A percentile compares a stretch with the other conserved stretches of the same genome.
phyloP scores from a whole-genome alignment of 768 basidiomycete species.

The Cubamyces lactineus region DNA sequence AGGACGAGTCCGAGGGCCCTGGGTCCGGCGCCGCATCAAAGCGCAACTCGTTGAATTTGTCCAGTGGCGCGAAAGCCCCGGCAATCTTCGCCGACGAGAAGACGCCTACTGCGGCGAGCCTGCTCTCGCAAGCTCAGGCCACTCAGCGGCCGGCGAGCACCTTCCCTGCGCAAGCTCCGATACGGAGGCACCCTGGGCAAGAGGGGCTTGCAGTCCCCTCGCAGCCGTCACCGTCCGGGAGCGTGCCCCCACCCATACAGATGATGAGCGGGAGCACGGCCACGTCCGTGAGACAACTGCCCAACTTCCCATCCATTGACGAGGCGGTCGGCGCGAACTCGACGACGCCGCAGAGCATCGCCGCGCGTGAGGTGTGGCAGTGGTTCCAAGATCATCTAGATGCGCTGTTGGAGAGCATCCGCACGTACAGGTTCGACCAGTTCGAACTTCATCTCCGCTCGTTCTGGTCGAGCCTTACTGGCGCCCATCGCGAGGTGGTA shows the following conservation, averaged over 20 bases:
- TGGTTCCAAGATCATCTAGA: slow-evolving; percentile 94
- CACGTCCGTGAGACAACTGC: slow-evolving; percentile 72
- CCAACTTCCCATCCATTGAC: slow-evolving; percentile 84
- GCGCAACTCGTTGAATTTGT: slow-evolving; percentile 71
- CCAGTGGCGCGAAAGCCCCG: slow-evolving; percentile 61
- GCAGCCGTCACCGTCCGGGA: slow-evolving; percentile 51
- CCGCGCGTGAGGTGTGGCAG: slow-evolving; percentile 86
- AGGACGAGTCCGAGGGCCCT: slow-evolving; percentile 81
- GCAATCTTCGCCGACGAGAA: slow-evolving; percentile 69
- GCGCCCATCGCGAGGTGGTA: slow-evolving; percentile 82
- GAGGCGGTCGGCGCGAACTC: slow-evolving; percentile 79
- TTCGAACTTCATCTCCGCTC: slow-evolving; percentile 85
- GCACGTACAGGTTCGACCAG: slow-evolving; percentile 83
- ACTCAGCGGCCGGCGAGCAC: slow-evolving; percentile 58
- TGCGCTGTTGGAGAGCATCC: slow-evolving; percentile 74
- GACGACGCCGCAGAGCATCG: slow-evolving; percentile 74
- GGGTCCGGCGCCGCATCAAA: slow-evolving; percentile 67
- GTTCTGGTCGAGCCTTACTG: slow-evolving; percentile 80
- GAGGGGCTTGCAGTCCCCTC: slow-evolving; percentile 57
- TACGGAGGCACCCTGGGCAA: slow-evolving; percentile 68
- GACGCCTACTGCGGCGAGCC: slow-evolving; percentile 79
- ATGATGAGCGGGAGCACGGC: slow-evolving; percentile 52
- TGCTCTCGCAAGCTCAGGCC: slow-evolving; percentile 78
- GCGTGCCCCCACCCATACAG: slow-evolving; percentile 45
- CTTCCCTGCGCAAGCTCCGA: slow-evolving; percentile 73